A percentile compares a stretch with the other conserved stretches of the same genome.
Evolutionary conservation across 495 filamentous ascomycete genomes (phyloP).

Genomic region (Talaromyces wortmannii): DNA sequence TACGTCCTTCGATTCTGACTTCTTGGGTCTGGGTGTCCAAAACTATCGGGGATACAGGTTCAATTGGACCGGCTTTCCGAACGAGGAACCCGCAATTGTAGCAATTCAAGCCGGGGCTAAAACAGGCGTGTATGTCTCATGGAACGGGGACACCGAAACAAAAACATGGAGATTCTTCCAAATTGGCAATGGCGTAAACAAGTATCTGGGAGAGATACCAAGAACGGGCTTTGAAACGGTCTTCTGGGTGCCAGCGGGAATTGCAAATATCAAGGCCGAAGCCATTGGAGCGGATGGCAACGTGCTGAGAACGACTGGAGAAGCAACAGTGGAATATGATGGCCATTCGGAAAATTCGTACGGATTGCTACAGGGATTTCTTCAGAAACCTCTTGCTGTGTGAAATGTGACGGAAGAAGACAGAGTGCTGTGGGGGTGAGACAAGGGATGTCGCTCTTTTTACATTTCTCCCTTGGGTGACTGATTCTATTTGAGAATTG

Average conservation of each 20-base stretch:
- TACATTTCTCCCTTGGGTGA: too few species aligned
- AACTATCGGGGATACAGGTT: conserved; percentile 29
- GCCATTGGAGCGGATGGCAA: too few species aligned
- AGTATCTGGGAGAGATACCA: conserved; percentile 24
- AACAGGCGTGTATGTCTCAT: conserved; percentile 29
- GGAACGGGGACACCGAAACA: conserved; percentile 38
- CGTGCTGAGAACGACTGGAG: too few species aligned
- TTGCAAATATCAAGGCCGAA: too few species aligned
- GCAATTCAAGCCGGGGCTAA: conserved; percentile 18
- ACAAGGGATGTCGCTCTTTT: too few species aligned
- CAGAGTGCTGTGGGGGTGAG: too few species aligned
- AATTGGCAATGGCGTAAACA: conserved; percentile 23
- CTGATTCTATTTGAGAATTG: too few species aligned
- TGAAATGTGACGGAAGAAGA: too few species aligned
- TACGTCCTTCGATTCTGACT: conserved; percentile 23
- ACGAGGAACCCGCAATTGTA: conserved; percentile 26
- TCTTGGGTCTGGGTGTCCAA: conserved; percentile 22
- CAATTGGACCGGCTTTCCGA: conserved; percentile 27
- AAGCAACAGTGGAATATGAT: too few species aligned
- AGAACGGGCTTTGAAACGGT: conserved; percentile 31
- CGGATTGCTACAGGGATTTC: too few species aligned
- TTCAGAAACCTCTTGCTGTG: too few species aligned
- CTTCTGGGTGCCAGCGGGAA: background rate
- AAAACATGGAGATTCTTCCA: conserved; percentile 29
- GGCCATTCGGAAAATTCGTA: too few species aligned